Conservation (phyloP, 2,329 filamentous ascomycete genomes). For the Fusarium tricinctum region DNA sequence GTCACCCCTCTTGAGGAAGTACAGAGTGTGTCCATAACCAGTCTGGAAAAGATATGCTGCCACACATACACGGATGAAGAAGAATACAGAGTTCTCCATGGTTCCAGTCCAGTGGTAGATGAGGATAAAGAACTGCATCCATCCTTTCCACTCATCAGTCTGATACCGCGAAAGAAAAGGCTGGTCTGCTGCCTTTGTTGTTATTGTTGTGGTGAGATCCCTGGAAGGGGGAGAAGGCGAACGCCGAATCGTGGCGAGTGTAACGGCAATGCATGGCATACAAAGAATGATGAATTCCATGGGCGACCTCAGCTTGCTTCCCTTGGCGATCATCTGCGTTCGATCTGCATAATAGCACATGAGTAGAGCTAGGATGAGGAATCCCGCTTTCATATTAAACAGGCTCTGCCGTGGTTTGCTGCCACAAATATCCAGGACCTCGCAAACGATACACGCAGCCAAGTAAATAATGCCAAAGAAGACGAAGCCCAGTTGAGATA, state of each 20-base stretch:
- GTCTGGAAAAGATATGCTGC: not conserved
- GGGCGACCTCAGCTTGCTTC: not conserved
- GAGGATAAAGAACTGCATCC: not conserved
- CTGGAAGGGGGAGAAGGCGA: not conserved
- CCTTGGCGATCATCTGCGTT: not conserved
- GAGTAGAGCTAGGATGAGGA: not conserved
- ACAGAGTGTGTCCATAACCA: not conserved
- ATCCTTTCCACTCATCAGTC: not conserved
- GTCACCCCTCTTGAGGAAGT: not conserved
- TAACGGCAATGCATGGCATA: not conserved
- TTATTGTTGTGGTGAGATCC: not conserved
- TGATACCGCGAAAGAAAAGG: not conserved
- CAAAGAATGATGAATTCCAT: not conserved
- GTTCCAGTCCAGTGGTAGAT: not conserved
- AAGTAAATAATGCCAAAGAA: not conserved
- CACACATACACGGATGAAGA: not conserved
- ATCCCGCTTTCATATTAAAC: not conserved
- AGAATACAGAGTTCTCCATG: not conserved
- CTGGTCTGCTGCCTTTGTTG: not conserved
- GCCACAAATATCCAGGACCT: not conserved
- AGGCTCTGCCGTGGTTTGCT: not conserved
- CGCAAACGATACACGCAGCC: not conserved
- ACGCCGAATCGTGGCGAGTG: not conserved
- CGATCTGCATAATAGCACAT: not conserved
- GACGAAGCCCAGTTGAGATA: not conserved